Evolutionary conservation across 2,329 filamentous ascomycete species (phyloP).

Genomic region (Colletotrichum spaethianum): DNA sequence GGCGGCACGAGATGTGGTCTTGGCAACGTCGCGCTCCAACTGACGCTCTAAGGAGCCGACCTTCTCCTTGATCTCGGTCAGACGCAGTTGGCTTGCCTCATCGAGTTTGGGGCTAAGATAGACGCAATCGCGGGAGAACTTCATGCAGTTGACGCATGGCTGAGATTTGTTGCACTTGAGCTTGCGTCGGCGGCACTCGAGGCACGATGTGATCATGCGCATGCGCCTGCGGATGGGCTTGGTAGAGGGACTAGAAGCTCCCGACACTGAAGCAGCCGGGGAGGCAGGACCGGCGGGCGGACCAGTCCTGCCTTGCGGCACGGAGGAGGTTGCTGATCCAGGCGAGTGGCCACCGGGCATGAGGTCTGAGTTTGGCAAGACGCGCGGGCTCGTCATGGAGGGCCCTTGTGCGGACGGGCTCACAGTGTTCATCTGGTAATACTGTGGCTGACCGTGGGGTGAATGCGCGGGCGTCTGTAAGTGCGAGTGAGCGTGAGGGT

Average conservation of each 20-base stretch:
- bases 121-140: constrained; percentile 68
- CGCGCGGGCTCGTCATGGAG: constrained; percentile 35
- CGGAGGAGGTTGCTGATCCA: constrained; percentile 29
- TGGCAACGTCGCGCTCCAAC: constrained; percentile 77
- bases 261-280: constrained; percentile 21
- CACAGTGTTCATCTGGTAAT: constrained; percentile 36
- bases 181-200: constrained; percentile 82
- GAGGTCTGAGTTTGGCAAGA: constrained; percentile 35
- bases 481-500: constrained; percentile 28
- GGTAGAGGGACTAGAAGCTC: constrained; percentile 31
- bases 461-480: constrained; percentile 29
- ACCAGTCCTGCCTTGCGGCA: constrained; percentile 20
- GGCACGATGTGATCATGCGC: constrained; percentile 78
- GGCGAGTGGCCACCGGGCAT: constrained; percentile 35
- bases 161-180: constrained; percentile 82
- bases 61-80: constrained; percentile 85
- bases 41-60: constrained; percentile 80
- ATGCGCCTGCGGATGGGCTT: constrained; percentile 71
- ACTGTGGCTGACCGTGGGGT: constrained; percentile 39
- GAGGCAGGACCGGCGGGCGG: constrained; percentile 17
- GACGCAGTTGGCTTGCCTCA: constrained; percentile 76
- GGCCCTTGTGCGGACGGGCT: constrained; percentile 24
- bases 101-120: constrained; percentile 80
- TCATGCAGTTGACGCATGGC: constrained; percentile 78
- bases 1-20: constrained; percentile 52